Evolutionary conservation across 108 stramenopile genomes (phyloP).

Genomic region (Cyclotella baltica): DNA sequence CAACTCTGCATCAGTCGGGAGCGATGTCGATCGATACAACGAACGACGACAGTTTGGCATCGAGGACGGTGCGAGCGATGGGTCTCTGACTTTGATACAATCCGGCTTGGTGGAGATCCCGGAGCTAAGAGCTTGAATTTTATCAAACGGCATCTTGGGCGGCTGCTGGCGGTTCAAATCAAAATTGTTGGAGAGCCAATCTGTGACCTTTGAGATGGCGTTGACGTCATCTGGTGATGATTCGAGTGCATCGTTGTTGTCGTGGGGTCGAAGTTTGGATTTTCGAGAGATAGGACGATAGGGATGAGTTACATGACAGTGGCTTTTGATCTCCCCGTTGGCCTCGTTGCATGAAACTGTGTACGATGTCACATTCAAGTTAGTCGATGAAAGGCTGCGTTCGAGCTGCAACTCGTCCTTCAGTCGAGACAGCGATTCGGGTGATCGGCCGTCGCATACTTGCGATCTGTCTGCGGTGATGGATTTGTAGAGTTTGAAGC

Average conservation of each 20-base stretch:
- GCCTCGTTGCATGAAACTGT: conserved; percentile 7
- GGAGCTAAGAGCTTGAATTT: not conserved
- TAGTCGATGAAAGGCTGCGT: not conserved
- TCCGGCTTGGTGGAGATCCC: not conserved
- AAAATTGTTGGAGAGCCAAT: not conserved
- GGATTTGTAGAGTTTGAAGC: not conserved
- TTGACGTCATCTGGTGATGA: not conserved
- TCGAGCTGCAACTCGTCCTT: not conserved
- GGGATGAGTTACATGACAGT: not conserved
- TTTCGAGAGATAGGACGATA: not conserved
- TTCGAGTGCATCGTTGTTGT: not conserved
- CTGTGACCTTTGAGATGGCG: not conserved
- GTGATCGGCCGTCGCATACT: not conserved
- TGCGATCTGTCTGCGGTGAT: not conserved
- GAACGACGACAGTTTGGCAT: no score
- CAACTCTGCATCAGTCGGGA: not conserved
- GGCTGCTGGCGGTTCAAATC: conserved; percentile 1
- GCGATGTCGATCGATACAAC: not conserved
- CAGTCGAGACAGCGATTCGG: not conserved
- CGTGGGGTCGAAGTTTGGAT: not conserved
- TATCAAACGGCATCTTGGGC: conserved; percentile 3
- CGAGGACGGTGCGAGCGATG: no score
- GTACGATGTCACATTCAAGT: not conserved
- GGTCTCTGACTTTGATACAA: not conserved
- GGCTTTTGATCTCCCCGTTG: not conserved